A percentile compares a stretch with the other conserved stretches of the same genome.
phyloP scores from a whole-genome alignment of 768 basidiomycete genomes.

The Mycena crocata region DNA sequence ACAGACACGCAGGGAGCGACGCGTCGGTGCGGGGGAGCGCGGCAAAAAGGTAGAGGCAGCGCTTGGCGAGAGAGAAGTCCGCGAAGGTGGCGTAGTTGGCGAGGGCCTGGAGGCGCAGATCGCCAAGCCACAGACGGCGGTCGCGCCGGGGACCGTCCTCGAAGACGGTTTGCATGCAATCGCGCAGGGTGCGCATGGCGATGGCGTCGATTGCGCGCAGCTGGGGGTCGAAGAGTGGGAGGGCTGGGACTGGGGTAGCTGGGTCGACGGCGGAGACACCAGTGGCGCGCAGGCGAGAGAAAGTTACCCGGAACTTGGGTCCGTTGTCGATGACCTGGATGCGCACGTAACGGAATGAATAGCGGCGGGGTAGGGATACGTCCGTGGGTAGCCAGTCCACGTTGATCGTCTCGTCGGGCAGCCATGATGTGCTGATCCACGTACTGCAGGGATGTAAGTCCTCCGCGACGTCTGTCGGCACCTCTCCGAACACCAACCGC shows the following conservation, averaged over 20 bases:
- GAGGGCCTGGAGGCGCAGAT: constrained; percentile 16
- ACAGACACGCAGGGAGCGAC: constrained; percentile 11
- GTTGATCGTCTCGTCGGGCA: constrained; percentile 15
- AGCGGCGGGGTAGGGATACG: constrained; percentile 14
- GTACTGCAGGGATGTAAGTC: constrained; percentile 16
- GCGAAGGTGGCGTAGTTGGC: constrained; percentile 13
- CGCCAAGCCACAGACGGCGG: constrained; percentile 15
- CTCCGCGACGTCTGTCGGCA: constrained; percentile 17
- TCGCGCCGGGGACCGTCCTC: constrained; percentile 17
- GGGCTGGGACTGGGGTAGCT: background rate
- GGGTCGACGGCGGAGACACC: constrained; percentile 12
- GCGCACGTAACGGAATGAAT: constrained; percentile 18
- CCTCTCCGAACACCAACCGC: constrained; percentile 15
- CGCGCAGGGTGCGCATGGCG: constrained; percentile 14
- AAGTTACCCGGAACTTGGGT: constrained; percentile 2
- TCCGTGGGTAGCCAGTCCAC: constrained; percentile 15
- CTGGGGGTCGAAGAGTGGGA: constrained; percentile 13
- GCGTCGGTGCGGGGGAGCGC: constrained; percentile 12
- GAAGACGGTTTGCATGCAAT: constrained; percentile 14
- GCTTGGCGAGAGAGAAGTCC: constrained; percentile 6
- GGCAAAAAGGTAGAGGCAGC: constrained; percentile 16
- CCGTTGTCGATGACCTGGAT: constrained; percentile 9
- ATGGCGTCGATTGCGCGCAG: constrained; percentile 11
- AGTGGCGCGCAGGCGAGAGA: constrained; percentile 12
- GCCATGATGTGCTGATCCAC: constrained; percentile 12